Base-by-base conservation (phyloP, 306 rosid species). In the Echinosophora koreensis region DNA sequence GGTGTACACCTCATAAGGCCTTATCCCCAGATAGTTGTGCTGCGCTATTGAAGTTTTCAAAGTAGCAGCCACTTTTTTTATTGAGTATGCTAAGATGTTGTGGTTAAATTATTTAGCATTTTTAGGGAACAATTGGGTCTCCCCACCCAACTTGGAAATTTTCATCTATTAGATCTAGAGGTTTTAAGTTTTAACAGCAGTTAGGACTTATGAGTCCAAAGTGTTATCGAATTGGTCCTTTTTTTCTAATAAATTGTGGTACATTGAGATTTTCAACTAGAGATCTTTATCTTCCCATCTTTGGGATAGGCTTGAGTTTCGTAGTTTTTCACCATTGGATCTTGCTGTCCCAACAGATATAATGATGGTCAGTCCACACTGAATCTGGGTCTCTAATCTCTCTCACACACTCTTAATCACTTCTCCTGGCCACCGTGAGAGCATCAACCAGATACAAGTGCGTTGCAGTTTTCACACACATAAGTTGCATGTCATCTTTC, bases 141-240 rank as follows among this genome's bases (percentile, higher is more conserved):
- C 57, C 57, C 57, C 22, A 5, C 56, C 54, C 3, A 5, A 5
- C 56, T 5, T n/a, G 56, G 9, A 51, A 34, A 60, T 60, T 61
- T 61, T 34, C 66, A 34, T 32, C 41, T 30, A 13, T 12, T 59
- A 30, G 66, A 42, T 28, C 13, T 32, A 12, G 66, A 59, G 42
- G 41, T 59, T 59, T 28, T 6, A 7, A 41, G 46, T 41, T 41
- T 59, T 60, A 60, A n/a, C 42, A 60, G 17, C 18, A 60, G 18
- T 60, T 30, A 32, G 66, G n/a, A n/a, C n/a, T n/a, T n/a, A n/a
- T n/a, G 66, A 60, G 66, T 14, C 9, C 66, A 30, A 60, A n/a
- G 10, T 32, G 18, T 12, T 60, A 42, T 13, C 1, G 46, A 61
- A 46, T 61, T 34, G 46, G 6, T 27, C 66, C n/a, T 39, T 18